Evolutionary conservation across 768 basidiomycete species (phyloP).

Genomic region (Russula sp.): DNA sequence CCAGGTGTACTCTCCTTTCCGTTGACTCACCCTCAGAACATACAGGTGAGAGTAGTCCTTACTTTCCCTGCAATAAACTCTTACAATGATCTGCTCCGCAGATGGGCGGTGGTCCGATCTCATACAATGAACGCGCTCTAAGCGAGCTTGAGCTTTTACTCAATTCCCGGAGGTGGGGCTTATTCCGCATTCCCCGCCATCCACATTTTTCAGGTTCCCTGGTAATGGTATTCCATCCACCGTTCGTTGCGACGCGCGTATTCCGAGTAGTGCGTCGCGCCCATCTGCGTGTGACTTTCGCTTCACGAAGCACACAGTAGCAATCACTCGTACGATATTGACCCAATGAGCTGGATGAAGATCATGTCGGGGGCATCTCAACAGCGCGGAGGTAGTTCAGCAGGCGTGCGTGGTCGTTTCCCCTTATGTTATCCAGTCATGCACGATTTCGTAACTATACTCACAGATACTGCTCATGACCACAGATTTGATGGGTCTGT

Average conservation of each 20-base stretch:
- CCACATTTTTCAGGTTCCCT: constrained; percentile 9
- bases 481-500: not conserved
- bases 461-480: not conserved
- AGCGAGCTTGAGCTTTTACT: not conserved
- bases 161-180: not conserved
- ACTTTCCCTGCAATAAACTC: too few species aligned
- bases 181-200: constrained; percentile 12
- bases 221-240: constrained; percentile 13
- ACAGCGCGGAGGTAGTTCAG: not conserved
- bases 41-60: too few species aligned
- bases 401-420: not conserved
- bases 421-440: constrained; percentile 2
- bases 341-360: not conserved
- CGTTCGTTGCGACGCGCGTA: constrained; percentile 4
- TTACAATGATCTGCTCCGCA: too few species aligned
- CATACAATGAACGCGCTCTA: too few species aligned
- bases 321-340: constrained; percentile 2
- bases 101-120: too few species aligned
- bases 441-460: constrained; percentile 8
- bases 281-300: constrained; percentile 6
- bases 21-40: too few species aligned
- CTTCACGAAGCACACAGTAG: not conserved
- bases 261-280: constrained; percentile 9
- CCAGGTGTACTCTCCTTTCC: too few species aligned
- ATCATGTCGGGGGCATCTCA: constrained; percentile 1